These are phyloP conservation scores for Solanum bulbocastanum DNA, from an alignment of 257 asterid genomes.

Conservation along the genomic window DNA sequence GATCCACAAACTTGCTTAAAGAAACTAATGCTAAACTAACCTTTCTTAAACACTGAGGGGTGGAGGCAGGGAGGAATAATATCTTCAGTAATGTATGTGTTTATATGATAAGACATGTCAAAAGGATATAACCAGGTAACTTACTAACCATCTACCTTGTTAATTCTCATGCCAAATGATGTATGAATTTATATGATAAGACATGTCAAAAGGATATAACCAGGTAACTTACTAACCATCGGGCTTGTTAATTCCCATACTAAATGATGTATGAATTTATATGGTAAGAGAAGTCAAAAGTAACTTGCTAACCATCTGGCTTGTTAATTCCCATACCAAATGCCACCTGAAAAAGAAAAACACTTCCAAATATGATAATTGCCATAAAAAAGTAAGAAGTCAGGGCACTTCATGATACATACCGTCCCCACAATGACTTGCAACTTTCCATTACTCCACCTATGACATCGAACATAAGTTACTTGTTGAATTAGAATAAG, in stretches of 20 bases:
- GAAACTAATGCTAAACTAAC: background rate
- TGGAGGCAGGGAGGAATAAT: background rate
- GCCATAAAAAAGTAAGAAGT: background rate
- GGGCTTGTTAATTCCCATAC: constrained; percentile 99
- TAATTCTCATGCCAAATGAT: constrained; percentile 97
- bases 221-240: constrained; percentile 55
- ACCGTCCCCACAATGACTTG: constrained; percentile 99
- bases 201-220: background rate
- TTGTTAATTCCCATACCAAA: constrained; percentile 99
- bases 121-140: background rate
- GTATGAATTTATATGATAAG: background rate
- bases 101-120: background rate
- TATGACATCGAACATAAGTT: constrained; percentile 15
- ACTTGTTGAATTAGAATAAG: background rate
- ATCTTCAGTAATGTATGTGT: background rate
- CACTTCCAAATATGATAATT: background rate
- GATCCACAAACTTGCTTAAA: background rate
- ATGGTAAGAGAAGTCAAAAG: background rate
- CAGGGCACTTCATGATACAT: constrained; percentile 12
- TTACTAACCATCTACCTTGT: constrained; percentile 86
- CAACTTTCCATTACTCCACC: constrained; percentile 89
- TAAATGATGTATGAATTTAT: constrained; percentile 34
- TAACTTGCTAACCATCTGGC: constrained; percentile 76
- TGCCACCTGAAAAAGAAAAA: constrained; percentile 61
- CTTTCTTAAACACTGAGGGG: background rate